Conservation (phyloP, 192 early-diverging fungal species). For the Linnemannia zychae region DNA sequence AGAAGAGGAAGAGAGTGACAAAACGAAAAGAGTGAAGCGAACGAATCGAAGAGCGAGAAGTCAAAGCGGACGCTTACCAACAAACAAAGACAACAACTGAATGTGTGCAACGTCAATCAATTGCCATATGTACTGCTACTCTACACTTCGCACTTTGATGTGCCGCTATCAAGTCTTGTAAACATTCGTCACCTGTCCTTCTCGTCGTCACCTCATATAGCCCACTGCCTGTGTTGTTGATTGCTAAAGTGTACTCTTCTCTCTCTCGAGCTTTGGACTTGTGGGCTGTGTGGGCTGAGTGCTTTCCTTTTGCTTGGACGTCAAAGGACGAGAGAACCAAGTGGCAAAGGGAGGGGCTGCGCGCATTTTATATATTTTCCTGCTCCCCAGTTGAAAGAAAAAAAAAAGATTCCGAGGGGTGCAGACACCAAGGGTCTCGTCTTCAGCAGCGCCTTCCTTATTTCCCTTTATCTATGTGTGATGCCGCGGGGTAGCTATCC, state of each 20-base stretch:
- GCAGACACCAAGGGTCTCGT: background rate
- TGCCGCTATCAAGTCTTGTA: too few relatives aligned
- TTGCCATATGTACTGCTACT: background rate
- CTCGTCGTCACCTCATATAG: too few relatives aligned
- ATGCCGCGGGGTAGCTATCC: background rate
- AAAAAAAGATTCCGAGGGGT: background rate
- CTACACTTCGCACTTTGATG: too few relatives aligned
- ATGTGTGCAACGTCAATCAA: background rate
- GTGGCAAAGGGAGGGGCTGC: background rate
- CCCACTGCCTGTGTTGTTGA: background rate
- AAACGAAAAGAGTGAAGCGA: background rate
- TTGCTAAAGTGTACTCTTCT: background rate
- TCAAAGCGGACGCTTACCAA: background rate
- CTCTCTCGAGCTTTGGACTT: background rate
- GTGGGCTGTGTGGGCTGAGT: conserved; percentile 8
- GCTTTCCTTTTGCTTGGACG: background rate
- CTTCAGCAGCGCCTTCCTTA: background rate
- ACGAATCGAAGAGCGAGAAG: background rate
- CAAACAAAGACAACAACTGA: background rate
- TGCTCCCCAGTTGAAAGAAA: background rate
- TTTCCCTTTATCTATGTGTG: background rate
- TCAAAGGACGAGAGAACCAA: background rate
- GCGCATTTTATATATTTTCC: background rate
- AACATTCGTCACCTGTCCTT: too few relatives aligned
- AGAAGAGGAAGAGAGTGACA: background rate